Conservation (phyloP, 208 protist species). For the Trypanosoma avium region DNA sequence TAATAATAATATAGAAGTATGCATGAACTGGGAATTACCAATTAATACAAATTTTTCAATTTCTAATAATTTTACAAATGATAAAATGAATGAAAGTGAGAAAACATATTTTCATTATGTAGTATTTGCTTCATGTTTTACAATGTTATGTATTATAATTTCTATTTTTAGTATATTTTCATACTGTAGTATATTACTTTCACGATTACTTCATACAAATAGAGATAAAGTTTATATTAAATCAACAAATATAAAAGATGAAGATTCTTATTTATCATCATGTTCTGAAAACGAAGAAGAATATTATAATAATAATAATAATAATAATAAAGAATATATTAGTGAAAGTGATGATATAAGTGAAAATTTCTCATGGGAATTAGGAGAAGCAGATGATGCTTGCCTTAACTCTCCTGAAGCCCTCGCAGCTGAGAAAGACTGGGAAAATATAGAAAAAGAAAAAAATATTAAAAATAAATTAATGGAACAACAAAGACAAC, state of each 20-base stretch:
- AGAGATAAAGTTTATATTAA: no score
- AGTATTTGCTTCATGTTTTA: background rate
- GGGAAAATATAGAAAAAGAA: background rate
- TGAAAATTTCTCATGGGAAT: constrained; percentile 13
- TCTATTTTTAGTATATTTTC: background rate
- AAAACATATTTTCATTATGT: constrained; percentile 8
- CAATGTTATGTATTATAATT: constrained; percentile 7
- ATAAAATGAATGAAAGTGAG: constrained; percentile 1
- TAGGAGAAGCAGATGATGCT: constrained; percentile 52
- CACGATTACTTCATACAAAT: no score
- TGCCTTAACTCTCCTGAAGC: constrained; percentile 71
- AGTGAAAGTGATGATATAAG: background rate
- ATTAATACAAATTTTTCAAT: background rate
- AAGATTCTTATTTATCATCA: background rate
- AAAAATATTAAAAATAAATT: background rate
- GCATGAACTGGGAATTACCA: constrained; percentile 15
- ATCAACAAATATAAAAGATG: no score
- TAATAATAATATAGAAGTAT: background rate
- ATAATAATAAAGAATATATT: background rate
- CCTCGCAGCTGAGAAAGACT: constrained; percentile 33
- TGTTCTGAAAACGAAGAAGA: background rate
- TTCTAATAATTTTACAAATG: background rate
- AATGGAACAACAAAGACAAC: background rate
- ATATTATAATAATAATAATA: background rate
- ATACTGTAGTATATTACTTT: no score